Base-by-base conservation (phyloP, 2,329 filamentous ascomycete species). In the Alternaria arborescens region DNA sequence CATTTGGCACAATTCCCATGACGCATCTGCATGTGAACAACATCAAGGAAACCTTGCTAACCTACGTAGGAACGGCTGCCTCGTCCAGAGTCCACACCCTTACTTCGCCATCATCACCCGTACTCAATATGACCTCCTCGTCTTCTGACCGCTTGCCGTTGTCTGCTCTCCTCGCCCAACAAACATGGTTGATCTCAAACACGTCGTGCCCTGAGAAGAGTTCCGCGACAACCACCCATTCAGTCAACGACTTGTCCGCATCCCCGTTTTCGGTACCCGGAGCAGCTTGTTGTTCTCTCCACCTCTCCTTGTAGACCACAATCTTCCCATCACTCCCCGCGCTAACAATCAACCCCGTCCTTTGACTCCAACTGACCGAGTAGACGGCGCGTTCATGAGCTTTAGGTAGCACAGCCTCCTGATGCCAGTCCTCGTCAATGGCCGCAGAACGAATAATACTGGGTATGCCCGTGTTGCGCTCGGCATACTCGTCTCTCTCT, bases 111-210 rank as follows among this genome's bases (percentile, higher is more conserved):
- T 98, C 94, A 76, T 99, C 95, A 0, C 94, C 95, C 0, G 94
- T 97, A 16, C 91, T 95, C 20, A 98, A 83, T 47, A 99, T 83
- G 76, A 97, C 90, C 80, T 98, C 94, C 71, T 97, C 92, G 24
- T 79, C 83, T 2, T 86, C 84, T n/a, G 59, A 84, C 64, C 80
- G 83, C 74, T 84, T 84, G 1, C 82, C 89, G 51, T 84, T 83
- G 76, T 97, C 93, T 58, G 88, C 91, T 58, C 94, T 85, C 69
- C 85, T 87, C 67, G 93, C 93, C 95, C 95, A 99, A 2, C 87
- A 88, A 50, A 95, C 86, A 78, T 97, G 93, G 73, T 99, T 99
- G 65, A 98, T 86, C 80, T 99, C 95, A 74, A 94, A 97, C 3
- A 96, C 92, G 1, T 93, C 94, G 77, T 99, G 95, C 2, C 90